These are phyloP conservation scores for Catharanthus roseus DNA, from an alignment of 257 asterid species.

Conservation along the genomic window DNA sequence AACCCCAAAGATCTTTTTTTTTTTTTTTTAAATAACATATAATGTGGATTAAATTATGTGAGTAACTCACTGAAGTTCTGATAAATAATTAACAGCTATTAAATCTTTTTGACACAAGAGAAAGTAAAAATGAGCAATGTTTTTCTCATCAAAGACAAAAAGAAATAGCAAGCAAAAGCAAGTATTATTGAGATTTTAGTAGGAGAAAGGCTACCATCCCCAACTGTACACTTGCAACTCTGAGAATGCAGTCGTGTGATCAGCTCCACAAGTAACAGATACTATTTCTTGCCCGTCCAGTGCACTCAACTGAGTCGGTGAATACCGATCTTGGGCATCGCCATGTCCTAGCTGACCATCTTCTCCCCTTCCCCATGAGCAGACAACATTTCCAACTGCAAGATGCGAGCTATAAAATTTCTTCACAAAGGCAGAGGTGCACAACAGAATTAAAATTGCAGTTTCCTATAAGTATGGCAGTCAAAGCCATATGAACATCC, in stretches of 20 bases:
- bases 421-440: background rate
- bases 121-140: background rate
- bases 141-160: background rate
- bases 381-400: constrained; percentile 81
- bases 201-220: constrained; percentile 69
- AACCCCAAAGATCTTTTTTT: too few relatives aligned
- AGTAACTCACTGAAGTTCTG: background rate
- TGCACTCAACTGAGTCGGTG: constrained; percentile 81
- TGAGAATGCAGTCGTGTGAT: constrained; percentile 89
- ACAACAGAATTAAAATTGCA: background rate
- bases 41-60: background rate
- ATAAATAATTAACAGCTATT: background rate
- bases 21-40: too few relatives aligned
- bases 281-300: constrained; percentile 69
- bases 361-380: constrained; percentile 99
- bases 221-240: constrained; percentile 78
- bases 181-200: background rate
- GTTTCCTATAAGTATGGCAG: background rate
- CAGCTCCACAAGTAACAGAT: constrained; percentile 88
- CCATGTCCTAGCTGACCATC: constrained; percentile 98
- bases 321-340: constrained; percentile 84
- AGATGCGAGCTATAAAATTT: background rate
- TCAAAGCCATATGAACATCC: background rate
- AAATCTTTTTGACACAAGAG: background rate
- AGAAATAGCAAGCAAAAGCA: background rate